These are phyloP conservation scores for Calonectria leucothoes DNA, from an alignment of 2,329 filamentous ascomycete species.

Conservation along the genomic window DNA sequence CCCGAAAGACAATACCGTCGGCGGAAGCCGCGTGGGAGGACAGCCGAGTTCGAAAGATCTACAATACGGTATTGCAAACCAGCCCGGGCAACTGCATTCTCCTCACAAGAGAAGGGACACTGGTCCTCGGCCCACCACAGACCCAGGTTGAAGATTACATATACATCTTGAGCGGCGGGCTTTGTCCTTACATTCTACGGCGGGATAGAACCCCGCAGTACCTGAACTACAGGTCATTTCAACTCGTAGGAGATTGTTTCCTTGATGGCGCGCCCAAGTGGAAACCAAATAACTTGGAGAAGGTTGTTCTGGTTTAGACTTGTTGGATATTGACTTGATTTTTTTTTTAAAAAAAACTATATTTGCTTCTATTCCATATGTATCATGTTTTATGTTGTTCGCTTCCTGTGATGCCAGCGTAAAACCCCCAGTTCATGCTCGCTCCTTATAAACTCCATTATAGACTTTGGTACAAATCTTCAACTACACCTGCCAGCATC, in stretches of 20 bases:
- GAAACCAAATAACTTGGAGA: conserved; percentile 17
- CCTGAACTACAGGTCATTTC: conserved; percentile 6
- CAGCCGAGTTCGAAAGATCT: neutral
- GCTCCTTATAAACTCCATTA: conserved; percentile 41
- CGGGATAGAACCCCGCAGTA: neutral
- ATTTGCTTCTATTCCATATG: conserved; percentile 8
- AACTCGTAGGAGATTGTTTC: conserved; percentile 31
- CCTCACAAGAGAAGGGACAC: conserved; percentile 17
- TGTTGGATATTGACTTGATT: neutral
- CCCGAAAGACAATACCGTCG: conserved; percentile 1
- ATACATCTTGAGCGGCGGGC: conserved; percentile 30
- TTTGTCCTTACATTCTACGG: conserved; percentile 33
- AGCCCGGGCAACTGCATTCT: conserved; percentile 26
- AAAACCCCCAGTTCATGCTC: conserved; percentile 35
- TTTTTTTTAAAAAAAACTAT: neutral
- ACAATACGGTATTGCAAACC: conserved; percentile 19
- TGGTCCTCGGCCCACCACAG: conserved; percentile 26
- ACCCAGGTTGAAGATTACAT: conserved; percentile 18
- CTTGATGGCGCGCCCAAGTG: conserved; percentile 11
- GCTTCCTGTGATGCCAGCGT: conserved; percentile 20
- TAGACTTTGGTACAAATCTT: conserved; percentile 65
- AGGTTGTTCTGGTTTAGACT: conserved; percentile 21
- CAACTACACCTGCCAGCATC: conserved; percentile 83
- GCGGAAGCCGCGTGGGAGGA: conserved; percentile 8
- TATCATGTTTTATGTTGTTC: neutral